Evolutionary conservation across 108 stramenopile genomes (phyloP).

Genomic region (Pelagomonas calceolata): DNA sequence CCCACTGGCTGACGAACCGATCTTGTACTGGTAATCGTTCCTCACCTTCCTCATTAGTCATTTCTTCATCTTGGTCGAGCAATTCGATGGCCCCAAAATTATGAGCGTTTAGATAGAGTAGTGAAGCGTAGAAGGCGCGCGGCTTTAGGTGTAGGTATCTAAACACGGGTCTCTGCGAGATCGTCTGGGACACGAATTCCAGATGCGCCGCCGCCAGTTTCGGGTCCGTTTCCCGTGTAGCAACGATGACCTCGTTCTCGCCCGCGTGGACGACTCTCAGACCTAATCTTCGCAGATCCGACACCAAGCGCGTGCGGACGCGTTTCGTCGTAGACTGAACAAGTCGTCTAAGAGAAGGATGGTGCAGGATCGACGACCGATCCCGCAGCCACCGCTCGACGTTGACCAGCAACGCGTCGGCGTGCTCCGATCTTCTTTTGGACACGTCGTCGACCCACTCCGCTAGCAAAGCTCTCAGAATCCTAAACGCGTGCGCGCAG

Average conservation of each 20-base stretch:
- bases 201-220: slow-evolving; percentile 75
- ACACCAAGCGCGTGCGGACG: slow-evolving; percentile 71
- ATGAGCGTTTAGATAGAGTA: slow-evolving; percentile 81
- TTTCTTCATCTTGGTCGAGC: slow-evolving; percentile 40
- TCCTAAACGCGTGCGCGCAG: slow-evolving; percentile 50
- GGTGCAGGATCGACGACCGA: slow-evolving; percentile 70
- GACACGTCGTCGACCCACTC: slow-evolving; percentile 75
- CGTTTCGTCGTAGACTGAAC: slow-evolving; percentile 75
- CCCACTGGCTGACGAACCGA: neutral
- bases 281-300: slow-evolving; percentile 84
- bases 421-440: slow-evolving; percentile 46
- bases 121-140: slow-evolving; percentile 57
- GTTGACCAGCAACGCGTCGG: slow-evolving; percentile 73
- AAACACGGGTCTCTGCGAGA: slow-evolving; percentile 35
- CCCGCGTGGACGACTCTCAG: slow-evolving; percentile 79
- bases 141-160: slow-evolving; percentile 18
- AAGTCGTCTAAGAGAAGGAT: slow-evolving; percentile 81
- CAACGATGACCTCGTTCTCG: slow-evolving; percentile 77
- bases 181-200: slow-evolving; percentile 76
- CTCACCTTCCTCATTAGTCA: slow-evolving; percentile 27
- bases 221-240: slow-evolving; percentile 73
- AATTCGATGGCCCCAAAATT: slow-evolving; percentile 78
- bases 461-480: slow-evolving; percentile 66
- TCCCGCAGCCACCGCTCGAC: slow-evolving; percentile 79
- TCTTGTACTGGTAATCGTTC: neutral